phyloP scores from a whole-genome alignment of 192 early-diverging fungal species.

The Gigaspora rosea region DNA sequence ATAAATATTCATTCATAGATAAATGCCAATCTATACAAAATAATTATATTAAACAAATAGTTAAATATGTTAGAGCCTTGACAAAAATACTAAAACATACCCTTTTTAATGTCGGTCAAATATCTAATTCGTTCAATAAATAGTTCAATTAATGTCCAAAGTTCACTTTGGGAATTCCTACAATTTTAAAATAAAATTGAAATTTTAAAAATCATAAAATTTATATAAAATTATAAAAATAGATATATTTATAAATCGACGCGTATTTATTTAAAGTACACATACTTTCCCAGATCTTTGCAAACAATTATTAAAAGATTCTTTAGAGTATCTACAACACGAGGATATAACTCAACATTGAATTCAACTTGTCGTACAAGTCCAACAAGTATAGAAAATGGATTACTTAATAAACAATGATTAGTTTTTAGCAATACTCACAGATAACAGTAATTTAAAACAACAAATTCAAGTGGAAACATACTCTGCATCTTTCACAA shows the following conservation, averaged over 20 bases:
- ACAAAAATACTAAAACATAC: background rate
- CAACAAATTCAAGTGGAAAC: background rate
- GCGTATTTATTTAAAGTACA: background rate
- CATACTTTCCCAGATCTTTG: background rate
- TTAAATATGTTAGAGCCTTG: too few relatives aligned
- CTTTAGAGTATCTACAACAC: slow-evolving; percentile 39
- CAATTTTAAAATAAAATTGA: background rate
- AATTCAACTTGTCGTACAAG: slow-evolving; percentile 31
- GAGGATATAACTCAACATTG: slow-evolving; percentile 39
- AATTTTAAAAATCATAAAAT: background rate
- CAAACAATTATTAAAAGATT: slow-evolving; percentile 32
- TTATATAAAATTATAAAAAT: background rate
- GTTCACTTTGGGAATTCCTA: slow-evolving; percentile 47
- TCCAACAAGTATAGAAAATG: slow-evolving; percentile 15
- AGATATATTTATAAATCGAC: background rate
- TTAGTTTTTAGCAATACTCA: background rate
- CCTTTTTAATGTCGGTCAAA: slow-evolving; percentile 38
- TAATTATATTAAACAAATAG: too few relatives aligned
- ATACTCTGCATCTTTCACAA: slow-evolving; percentile 33
- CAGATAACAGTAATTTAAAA: background rate
- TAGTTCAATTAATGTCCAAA: slow-evolving; percentile 52
- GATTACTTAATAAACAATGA: background rate
- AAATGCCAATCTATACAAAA: slow-evolving; percentile 35
- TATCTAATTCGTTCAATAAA: slow-evolving; percentile 46
- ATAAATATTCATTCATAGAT: slow-evolving; percentile 41